phyloP scores from a whole-genome alignment of 1,284 basidiomycete species.

The Vanrija sp. region DNA sequence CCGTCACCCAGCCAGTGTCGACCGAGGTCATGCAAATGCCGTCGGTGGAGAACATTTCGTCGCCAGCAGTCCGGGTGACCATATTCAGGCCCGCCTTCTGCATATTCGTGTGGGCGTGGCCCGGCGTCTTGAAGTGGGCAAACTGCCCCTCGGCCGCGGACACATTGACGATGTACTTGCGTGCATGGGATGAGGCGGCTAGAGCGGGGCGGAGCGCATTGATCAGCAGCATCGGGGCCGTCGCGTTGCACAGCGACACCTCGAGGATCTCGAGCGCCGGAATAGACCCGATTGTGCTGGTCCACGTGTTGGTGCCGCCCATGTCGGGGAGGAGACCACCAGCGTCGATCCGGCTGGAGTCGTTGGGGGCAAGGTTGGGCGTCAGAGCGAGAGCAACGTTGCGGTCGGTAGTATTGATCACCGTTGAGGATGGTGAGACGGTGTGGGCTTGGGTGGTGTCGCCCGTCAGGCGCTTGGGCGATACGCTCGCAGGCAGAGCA shows the following conservation, averaged over 20 bases:
- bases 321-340: background rate
- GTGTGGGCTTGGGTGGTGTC: too few species aligned
- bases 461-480: too few species aligned
- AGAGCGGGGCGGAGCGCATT: background rate
- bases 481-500: too few species aligned
- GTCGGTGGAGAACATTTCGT: background rate
- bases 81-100: background rate
- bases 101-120: constrained; percentile 1
- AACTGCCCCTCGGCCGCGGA: background rate
- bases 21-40: background rate
- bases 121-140: background rate
- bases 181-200: background rate
- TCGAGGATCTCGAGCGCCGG: background rate
- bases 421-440: background rate
- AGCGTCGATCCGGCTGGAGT: background rate
- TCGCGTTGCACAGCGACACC: background rate
- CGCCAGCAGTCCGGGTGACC: background rate
- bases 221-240: background rate
- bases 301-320: background rate
- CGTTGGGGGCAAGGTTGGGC: background rate
- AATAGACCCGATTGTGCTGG: background rate
- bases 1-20: background rate
- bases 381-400: background rate
- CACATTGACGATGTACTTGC: background rate
- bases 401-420: background rate